Percentiles rank a stretch among this genome's conserved stretches.
Evolutionary conservation across 2,329 filamentous ascomycete genomes (phyloP).

Genomic region (Lasiodiplodia sp.): DNA sequence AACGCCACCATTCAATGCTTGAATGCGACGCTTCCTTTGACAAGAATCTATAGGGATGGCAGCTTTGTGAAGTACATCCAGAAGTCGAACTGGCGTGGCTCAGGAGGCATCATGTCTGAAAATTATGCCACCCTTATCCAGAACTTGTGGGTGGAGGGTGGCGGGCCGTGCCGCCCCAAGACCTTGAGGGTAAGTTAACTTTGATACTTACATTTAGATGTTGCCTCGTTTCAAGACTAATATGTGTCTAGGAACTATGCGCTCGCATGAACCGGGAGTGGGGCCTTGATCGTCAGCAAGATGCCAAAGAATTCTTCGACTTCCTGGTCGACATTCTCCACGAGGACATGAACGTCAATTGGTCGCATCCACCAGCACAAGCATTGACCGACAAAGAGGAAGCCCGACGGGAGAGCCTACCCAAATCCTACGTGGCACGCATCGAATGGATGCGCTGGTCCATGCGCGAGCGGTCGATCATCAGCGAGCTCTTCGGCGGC

Average conservation of each 20-base stretch:
- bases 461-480: constrained; percentile 74
- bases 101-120: constrained; percentile 67
- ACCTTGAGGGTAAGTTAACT: constrained; percentile 51
- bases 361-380: constrained; percentile 64
- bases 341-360: constrained; percentile 81
- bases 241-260: constrained; percentile 62
- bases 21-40: constrained; percentile 71
- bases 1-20: constrained; percentile 89
- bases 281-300: constrained; percentile 81
- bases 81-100: constrained; percentile 70
- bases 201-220: not conserved
- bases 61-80: constrained; percentile 67
- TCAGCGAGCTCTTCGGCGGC: constrained; percentile 81
- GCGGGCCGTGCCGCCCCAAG: constrained; percentile 53
- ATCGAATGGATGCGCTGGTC: constrained; percentile 78
- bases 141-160: constrained; percentile 68
- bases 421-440: constrained; percentile 69
- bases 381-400: constrained; percentile 68
- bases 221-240: not conserved
- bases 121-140: constrained; percentile 68
- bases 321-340: constrained; percentile 83
- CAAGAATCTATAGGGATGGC: constrained; percentile 70
- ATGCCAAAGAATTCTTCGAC: constrained; percentile 87
- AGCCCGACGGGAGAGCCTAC: constrained; percentile 65
- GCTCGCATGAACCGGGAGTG: constrained; percentile 71